Percentiles rank a stretch among this genome's conserved stretches.
Evolutionary conservation across 2,329 filamentous ascomycete genomes (phyloP).

Genomic region (Aspergillus amoenus): DNA sequence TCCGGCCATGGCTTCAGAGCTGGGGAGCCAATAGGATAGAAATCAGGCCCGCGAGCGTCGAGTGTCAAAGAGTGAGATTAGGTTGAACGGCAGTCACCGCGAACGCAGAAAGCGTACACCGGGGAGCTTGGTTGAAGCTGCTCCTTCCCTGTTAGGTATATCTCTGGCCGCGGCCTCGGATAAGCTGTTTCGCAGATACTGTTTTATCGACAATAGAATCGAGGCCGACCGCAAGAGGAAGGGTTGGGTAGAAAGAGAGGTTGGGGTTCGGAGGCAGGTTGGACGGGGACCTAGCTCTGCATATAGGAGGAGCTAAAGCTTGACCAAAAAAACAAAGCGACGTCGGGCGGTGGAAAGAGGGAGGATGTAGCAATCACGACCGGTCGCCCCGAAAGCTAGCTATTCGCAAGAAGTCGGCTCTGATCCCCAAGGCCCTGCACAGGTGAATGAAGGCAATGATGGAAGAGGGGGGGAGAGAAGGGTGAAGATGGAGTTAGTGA

Average conservation of each 20-base stretch:
- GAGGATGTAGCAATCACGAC: constrained; percentile 4
- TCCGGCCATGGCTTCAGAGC: constrained; percentile 35
- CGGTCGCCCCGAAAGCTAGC: background rate
- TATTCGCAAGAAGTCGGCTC: background rate
- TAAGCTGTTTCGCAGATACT: background rate
- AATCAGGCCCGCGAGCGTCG: constrained; percentile 24
- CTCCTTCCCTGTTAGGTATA: background rate
- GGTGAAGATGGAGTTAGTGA: constrained; percentile 4
- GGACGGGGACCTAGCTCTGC: constrained; percentile 17
- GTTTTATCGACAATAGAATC: background rate
- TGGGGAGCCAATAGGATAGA: constrained; percentile 29
- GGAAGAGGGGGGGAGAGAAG: constrained; percentile 10
- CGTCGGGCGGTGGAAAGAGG: constrained; percentile 26
- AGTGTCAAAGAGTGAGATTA: constrained; percentile 15
- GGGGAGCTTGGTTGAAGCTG: background rate
- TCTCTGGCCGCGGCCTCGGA: background rate
- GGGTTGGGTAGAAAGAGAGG: constrained; percentile 5
- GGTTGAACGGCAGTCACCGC: constrained; percentile 10
- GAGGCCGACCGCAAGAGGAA: background rate
- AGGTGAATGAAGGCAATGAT: constrained; percentile 8
- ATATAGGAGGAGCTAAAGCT: constrained; percentile 21
- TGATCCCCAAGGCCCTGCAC: background rate
- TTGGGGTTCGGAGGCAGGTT: constrained; percentile 15
- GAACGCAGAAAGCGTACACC: constrained; percentile 8
- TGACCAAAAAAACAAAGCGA: constrained; percentile 24